These are phyloP conservation scores for Lagenaria siceraria DNA, from an alignment of 306 rosid species.

Conservation along the genomic window DNA sequence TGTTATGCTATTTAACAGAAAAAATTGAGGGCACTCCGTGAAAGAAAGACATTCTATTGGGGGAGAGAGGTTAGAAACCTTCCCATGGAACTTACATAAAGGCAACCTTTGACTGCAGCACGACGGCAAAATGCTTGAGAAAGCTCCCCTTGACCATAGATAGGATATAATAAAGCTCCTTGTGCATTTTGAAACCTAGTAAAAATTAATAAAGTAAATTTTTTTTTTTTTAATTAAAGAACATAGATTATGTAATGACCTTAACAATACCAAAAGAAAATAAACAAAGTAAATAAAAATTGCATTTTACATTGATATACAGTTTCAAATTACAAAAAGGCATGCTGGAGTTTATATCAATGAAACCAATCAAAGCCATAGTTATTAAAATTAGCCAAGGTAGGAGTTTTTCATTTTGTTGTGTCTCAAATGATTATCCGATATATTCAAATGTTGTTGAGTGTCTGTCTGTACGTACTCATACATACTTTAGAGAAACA, in stretches of 20 bases:
- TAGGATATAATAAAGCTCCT: constrained; percentile 74
- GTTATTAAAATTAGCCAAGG: not conserved
- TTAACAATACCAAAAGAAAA: too few relatives aligned
- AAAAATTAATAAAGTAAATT: constrained; percentile 6
- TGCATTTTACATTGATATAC: not conserved
- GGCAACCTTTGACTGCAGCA: constrained; percentile 94
- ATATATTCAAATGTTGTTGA: not conserved
- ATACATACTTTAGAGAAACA: not conserved
- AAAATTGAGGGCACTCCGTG: not conserved
- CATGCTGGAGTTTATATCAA: not conserved
- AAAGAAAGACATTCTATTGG: not conserved
- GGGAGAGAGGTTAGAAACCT: not conserved
- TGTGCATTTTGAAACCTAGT: constrained; percentile 66
- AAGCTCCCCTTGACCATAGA: constrained; percentile 83
- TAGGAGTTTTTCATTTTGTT: not conserved
- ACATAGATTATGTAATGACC: too few relatives aligned
- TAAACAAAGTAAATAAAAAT: not conserved
- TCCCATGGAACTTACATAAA: constrained; percentile 52
- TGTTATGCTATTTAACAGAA: not conserved
- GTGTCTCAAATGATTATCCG: not conserved
- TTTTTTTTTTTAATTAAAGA: too few relatives aligned
- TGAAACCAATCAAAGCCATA: not conserved
- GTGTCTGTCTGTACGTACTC: not conserved
- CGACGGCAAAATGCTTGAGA: constrained; percentile 86
- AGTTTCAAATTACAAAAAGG: not conserved